Percentiles rank a stretch among this genome's conserved stretches.
Evolutionary conservation across 139 green algal species (phyloP).

Genomic region (Volvox reticuliferus): DNA sequence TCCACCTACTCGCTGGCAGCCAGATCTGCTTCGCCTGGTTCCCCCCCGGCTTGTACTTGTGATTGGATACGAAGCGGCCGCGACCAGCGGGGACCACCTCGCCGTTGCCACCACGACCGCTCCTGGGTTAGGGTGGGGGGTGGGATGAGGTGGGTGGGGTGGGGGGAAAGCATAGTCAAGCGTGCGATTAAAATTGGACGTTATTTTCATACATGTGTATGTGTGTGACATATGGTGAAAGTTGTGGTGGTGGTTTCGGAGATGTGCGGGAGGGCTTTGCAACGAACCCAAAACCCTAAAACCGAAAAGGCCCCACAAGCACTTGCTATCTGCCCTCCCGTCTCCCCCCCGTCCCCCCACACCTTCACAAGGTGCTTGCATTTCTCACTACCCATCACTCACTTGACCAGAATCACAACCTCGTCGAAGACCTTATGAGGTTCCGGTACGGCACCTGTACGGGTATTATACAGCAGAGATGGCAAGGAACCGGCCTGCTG

Average conservation of each 20-base stretch:
- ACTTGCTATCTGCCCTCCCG: background rate
- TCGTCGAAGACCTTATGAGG: slow-evolving; percentile 87
- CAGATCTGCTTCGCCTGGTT: slow-evolving; percentile 81
- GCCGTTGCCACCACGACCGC: slow-evolving; percentile 76
- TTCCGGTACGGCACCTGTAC: slow-evolving; percentile 58
- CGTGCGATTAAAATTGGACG: no score
- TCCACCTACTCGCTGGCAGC: slow-evolving; percentile 72
- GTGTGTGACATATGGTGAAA: no score
- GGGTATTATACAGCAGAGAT: no score
- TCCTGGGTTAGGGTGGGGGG: slow-evolving; percentile 58
- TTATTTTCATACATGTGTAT: no score
- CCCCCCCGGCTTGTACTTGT: slow-evolving; percentile 83
- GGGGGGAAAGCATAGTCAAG: background rate
- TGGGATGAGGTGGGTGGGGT: background rate
- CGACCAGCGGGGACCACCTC: slow-evolving; percentile 73
- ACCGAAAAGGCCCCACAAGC: no score
- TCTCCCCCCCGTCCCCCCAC: background rate
- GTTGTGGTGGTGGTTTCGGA: no score
- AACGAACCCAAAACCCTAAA: no score
- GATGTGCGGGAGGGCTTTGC: no score
- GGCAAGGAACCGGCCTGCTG: no score
- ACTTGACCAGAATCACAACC: slow-evolving; percentile 77
- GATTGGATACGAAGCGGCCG: slow-evolving; percentile 80
- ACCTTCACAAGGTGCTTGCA: no score
- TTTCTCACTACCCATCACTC: slow-evolving; percentile 6